These are phyloP conservation scores for Dalechampia spathulata DNA, from an alignment of 441 rosid species.

Conservation along the genomic window DNA sequence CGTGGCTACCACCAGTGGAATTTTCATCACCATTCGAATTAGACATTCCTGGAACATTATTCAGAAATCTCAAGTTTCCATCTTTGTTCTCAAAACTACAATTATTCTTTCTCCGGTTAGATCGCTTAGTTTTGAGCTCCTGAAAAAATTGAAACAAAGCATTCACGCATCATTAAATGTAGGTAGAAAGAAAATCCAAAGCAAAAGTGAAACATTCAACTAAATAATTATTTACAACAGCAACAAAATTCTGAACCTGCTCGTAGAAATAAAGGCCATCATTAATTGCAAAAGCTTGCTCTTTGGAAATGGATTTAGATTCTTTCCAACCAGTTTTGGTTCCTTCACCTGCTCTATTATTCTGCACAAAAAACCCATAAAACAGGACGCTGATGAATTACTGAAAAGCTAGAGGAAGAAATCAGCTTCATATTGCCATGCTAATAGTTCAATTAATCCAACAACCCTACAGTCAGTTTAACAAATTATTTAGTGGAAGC, in stretches of 20 bases:
- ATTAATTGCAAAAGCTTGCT: conserved; percentile 77
- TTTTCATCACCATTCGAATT: conserved; percentile 40
- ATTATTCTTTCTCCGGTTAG: conserved; percentile 42
- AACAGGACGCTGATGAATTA: conserved; percentile 1
- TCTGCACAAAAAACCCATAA: conserved; percentile 45
- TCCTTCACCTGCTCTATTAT: conserved; percentile 48
- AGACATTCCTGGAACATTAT: conserved; percentile 33
- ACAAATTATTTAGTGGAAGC: no score
- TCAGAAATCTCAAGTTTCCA: conserved; percentile 35
- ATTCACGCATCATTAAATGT: conserved; percentile 10
- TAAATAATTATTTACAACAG: conserved; percentile 1
- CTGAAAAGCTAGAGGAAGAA: background rate
- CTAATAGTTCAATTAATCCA: background rate
- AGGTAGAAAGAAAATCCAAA: conserved; percentile 3
- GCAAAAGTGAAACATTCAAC: conserved; percentile 2
- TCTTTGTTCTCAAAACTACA: conserved; percentile 48
- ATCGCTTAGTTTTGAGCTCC: conserved; percentile 68
- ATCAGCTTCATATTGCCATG: background rate
- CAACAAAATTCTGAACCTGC: conserved; percentile 48
- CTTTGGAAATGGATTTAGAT: conserved; percentile 53
- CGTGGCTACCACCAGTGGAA: conserved; percentile 39
- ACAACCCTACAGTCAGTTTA: no score
- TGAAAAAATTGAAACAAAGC: conserved; percentile 26
- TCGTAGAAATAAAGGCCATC: conserved; percentile 93
- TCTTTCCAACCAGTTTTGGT: conserved; percentile 33